Conservation (phyloP, 2,329 filamentous ascomycete species). For the Cytospora chrysosperma region DNA sequence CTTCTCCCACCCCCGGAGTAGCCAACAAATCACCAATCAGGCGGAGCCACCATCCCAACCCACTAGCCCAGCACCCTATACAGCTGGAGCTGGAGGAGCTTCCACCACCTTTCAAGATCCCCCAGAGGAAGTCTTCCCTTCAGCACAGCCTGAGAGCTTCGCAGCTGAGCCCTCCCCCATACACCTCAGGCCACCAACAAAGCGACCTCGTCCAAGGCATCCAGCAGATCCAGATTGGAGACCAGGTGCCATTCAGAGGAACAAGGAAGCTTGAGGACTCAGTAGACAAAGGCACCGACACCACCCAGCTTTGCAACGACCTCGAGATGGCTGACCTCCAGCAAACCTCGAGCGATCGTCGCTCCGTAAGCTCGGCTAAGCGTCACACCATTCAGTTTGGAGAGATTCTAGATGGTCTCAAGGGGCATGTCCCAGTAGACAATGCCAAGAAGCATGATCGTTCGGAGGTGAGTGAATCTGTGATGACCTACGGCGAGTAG, state of each 20-base stretch:
- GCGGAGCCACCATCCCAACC: conserved; percentile 13
- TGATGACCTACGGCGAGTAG: too few species aligned
- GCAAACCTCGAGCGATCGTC: background rate
- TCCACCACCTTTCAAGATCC: background rate
- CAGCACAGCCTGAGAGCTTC: conserved; percentile 1
- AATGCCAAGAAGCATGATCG: background rate
- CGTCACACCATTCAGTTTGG: conserved; percentile 6
- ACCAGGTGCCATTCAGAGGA: background rate
- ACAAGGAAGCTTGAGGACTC: background rate
- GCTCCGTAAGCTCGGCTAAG: background rate
- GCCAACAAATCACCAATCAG: background rate
- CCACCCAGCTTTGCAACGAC: background rate
- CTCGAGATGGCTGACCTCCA: background rate
- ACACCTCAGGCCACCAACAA: background rate
- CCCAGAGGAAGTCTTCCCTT: conserved; percentile 18
- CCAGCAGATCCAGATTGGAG: background rate
- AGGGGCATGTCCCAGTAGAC: background rate
- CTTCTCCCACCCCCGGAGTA: background rate
- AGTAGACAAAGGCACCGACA: background rate
- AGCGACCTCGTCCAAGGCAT: conserved; percentile 10
- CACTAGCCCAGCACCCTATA: conserved; percentile 20
- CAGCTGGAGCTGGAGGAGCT: background rate
- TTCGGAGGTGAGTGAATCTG: background rate
- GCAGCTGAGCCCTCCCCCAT: background rate
- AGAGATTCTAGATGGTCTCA: background rate